Percentiles rank a stretch among this genome's conserved stretches.
Conservation (phyloP, 2,329 filamentous ascomycete species). For the Trichoderma guizhouense region DNA sequence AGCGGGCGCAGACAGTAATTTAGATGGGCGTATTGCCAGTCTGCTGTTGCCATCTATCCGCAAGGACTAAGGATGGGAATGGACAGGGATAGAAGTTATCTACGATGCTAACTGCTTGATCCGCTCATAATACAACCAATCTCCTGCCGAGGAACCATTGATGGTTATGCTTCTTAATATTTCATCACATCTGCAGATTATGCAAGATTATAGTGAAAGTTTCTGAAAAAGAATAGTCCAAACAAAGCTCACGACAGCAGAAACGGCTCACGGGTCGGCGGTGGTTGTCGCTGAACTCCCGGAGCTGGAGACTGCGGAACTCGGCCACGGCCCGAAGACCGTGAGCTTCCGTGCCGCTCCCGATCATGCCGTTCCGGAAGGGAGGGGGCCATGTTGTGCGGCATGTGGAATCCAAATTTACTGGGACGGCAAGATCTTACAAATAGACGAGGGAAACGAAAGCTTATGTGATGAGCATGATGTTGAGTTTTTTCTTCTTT, state of each 20-base stretch:
- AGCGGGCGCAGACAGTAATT: background rate
- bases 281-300: background rate
- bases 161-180: background rate
- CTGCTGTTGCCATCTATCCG: background rate
- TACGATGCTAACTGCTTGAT: background rate
- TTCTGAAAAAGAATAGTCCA: background rate
- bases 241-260: background rate
- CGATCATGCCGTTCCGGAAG: background rate
- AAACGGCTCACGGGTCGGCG: background rate
- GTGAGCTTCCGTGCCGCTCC: background rate
- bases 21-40: background rate
- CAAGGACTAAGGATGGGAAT: background rate
- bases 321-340: background rate
- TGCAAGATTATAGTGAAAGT: background rate
- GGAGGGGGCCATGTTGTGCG: background rate
- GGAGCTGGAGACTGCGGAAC: background rate
- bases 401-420: background rate
- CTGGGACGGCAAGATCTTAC: background rate
- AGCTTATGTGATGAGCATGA: background rate
- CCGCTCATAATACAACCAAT: background rate
- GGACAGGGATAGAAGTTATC: background rate
- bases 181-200: background rate
- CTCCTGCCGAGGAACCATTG: background rate
- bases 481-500: background rate
- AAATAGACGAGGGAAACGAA: background rate